A percentile compares a stretch with the other conserved stretches of the same genome.
phyloP scores from a whole-genome alignment of 805 yeast species.

The Metschnikowia reukaufii region DNA sequence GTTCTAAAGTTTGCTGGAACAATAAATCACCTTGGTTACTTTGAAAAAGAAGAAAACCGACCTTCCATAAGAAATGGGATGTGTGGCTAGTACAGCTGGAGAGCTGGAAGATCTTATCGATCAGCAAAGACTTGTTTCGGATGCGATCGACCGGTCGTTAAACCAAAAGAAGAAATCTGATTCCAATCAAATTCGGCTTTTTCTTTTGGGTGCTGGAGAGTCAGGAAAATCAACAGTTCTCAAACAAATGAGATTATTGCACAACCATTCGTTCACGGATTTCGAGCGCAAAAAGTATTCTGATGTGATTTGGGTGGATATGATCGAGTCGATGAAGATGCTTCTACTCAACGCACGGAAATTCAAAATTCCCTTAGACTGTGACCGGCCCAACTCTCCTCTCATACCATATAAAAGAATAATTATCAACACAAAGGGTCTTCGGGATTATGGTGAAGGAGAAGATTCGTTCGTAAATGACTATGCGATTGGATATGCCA shows the following conservation, averaged over 20 bases:
- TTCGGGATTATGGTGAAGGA: constrained; percentile 14
- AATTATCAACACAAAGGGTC: constrained; percentile 49
- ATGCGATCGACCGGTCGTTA: constrained; percentile 63
- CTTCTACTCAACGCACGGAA: constrained; percentile 74
- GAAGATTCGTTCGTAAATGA: constrained; percentile 15
- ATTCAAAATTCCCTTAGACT: constrained; percentile 60
- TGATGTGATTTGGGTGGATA: constrained; percentile 91
- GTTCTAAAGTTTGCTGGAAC: not conserved
- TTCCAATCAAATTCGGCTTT: constrained; percentile 62
- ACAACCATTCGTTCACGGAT: constrained; percentile 78
- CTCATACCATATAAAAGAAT: constrained; percentile 49
- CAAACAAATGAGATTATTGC: constrained; percentile 82
- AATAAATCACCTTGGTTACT: not conserved
- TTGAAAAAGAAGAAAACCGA: not conserved
- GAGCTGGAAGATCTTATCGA: constrained; percentile 50
- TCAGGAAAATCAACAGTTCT: constrained; percentile 91
- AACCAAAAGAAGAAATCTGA: constrained; percentile 51
- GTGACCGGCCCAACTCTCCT: constrained; percentile 53
- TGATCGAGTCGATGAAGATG: constrained; percentile 76
- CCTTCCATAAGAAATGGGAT: constrained; percentile 56
- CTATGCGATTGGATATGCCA: constrained; percentile 18
- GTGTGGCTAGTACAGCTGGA: constrained; percentile 52
- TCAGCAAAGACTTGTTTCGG: constrained; percentile 54
- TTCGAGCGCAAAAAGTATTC: constrained; percentile 79
- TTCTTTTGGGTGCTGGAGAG: constrained; percentile 92